Conservation (phyloP, 805 yeast genomes). For the Metschnikowia proteae region DNA sequence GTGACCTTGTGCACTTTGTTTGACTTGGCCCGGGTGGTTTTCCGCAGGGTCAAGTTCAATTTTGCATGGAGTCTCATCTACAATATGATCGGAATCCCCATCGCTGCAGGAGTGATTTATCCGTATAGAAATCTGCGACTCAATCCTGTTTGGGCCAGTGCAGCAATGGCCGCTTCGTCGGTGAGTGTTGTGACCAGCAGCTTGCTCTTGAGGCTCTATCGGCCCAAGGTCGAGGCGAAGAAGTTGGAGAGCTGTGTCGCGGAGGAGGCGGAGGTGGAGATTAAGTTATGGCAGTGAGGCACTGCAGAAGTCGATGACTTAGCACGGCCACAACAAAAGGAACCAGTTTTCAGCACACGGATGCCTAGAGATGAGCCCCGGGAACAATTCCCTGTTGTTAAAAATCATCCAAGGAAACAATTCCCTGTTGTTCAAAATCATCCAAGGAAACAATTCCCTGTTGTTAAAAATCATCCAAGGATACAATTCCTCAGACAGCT, state of each 20-base stretch:
- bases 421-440: too few species aligned
- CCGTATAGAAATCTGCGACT: conserved; percentile 52
- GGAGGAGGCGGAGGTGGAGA: background rate
- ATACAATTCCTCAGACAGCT: too few species aligned
- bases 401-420: too few species aligned
- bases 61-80: conserved; percentile 59
- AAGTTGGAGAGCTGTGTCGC: background rate
- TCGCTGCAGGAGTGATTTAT: conserved; percentile 65
- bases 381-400: too few species aligned
- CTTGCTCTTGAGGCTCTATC: conserved; percentile 47
- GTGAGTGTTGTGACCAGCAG: conserved; percentile 57
- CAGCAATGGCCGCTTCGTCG: conserved; percentile 61
- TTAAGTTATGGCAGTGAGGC: background rate
- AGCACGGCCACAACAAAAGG: too few species aligned
- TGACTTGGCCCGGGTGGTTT: conserved; percentile 47
- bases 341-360: too few species aligned
- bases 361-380: too few species aligned
- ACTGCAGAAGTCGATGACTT: too few species aligned
- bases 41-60: conserved; percentile 52
- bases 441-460: too few species aligned
- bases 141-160: conserved; percentile 64
- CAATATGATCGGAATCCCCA: conserved; percentile 55
- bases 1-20: conserved; percentile 52
- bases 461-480: too few species aligned
- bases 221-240: conserved; percentile 29